Conservation (phyloP, 163 green algal species). For the Volvox carteri region DNA sequence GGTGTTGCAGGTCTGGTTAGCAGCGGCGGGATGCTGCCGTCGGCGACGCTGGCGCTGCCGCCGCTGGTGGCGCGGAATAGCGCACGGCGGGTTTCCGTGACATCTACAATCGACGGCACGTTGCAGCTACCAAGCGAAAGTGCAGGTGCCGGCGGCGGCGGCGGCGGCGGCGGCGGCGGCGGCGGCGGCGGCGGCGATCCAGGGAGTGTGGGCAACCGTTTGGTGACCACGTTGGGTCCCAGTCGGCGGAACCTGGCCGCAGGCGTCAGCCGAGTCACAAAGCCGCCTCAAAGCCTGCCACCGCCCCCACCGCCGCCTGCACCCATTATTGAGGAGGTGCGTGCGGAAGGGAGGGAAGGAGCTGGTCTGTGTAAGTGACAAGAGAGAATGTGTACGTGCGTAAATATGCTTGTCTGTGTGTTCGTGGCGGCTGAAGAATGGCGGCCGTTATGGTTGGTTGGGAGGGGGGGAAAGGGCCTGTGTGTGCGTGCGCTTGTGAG, state of each 20-base stretch:
- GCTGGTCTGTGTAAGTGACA: no score
- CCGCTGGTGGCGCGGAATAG: not conserved
- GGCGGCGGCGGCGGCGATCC: not conserved
- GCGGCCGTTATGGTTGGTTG: no score
- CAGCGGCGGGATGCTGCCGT: not conserved
- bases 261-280: not conserved
- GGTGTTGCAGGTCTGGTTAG: no score
- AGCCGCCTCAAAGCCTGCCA: not conserved
- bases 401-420: no score
- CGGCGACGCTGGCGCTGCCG: not conserved
- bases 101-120: not conserved
- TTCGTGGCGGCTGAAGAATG: no score
- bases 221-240: not conserved
- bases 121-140: no score
- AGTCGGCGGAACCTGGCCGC: not conserved
- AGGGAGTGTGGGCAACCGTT: not conserved
- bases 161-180: no score
- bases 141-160: no score
- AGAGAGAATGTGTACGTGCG: no score
- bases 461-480: no score
- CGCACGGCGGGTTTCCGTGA: not conserved
- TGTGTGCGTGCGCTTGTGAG: no score
- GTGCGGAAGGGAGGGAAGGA: no score
- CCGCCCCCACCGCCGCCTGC: not conserved
- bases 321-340: constrained; percentile 22